Base-by-base conservation (phyloP, 2,329 filamentous ascomycete species). In the Microcyclospora tardicrescens region DNA sequence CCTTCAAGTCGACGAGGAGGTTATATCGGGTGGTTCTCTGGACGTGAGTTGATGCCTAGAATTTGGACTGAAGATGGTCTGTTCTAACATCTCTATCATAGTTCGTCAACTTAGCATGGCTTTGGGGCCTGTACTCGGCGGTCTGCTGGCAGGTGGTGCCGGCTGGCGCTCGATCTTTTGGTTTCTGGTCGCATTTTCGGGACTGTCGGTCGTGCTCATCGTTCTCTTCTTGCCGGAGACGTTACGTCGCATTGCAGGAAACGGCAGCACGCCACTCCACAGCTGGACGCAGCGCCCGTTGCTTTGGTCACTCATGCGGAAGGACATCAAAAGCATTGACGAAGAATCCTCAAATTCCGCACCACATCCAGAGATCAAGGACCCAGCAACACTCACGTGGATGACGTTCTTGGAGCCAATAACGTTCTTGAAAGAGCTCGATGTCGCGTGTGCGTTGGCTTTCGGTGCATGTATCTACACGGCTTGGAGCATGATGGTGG, bases 131-230 rank as follows among this genome's bases (percentile, higher is more conserved):
- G 48, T 52, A 11, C 49, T 59, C n/a, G 56, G 55, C 16, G 55
- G 56, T 5, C 32, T 59, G 3, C 50, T 58, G 6, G 47, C 48
- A 2, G 44, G 58, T 32, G 63, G 55, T 38, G 53, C 64, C 3
- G 54, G 52, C 33, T 50, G 56, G 60, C 28, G 57, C 41, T 48
- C 51, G 50, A 52, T 60, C 49, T 49, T 69, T 45, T 68, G 65
- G 64, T 68, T 68, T 41, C 52, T 58, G 6, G 45, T 47, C 31
- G 65, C 66, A 39, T 58, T 65, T 43, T 55, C 62, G 3, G 57
- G 54, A 6, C 43, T 50, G 3, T 41, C 54, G 16, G 44, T 58
- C 44, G 40, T 59, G 16, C 33, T 54, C 9, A 54, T 58, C 36
- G 35, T 49, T 1, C 37, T 56, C 15, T 47, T 57, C 28, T 53